Evolutionary conservation across 768 basidiomycete species (phyloP), one percentile per base, ranked within the genome.

Genomic region (Glaciozyma antarctica): DNA sequence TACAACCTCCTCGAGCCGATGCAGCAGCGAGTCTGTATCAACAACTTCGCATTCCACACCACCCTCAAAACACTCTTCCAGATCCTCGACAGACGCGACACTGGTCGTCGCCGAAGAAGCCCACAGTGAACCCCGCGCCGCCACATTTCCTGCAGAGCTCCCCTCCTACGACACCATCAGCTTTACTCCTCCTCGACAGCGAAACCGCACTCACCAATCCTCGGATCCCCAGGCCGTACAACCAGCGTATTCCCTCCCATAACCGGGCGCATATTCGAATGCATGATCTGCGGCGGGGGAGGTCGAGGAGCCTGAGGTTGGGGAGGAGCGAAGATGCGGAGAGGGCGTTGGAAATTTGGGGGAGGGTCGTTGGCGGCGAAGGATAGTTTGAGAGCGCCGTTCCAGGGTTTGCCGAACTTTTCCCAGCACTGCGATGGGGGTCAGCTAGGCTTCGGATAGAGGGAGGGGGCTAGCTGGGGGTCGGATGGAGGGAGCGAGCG

Each of bases 81-180:
- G 62, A 59, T 7, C 68, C 68, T 13, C n/a, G 5, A 28, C 68
- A 69, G 0, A 24, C 12, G 1, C 34, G 55, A 41, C 68, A 69
- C 22, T 53, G 60, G 30, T 61, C 62, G 24, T 69, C 68, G 34
- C 65, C 68, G 32, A 69, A 63, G 30, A 69, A 57, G 17, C 54
- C 54, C 30, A 55, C 22, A 1, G 56, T 17, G 17, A 66, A 32
- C 17, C 68, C 68, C 24, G 60, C 60, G 1, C 68, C 68, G 19
- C 62, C 62, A 43, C 68, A 69, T 10, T 56, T 32, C 4, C 61
- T 30, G 21, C 68, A 69, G 1, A 69, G 51, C 1, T 60, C 15
- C 17, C 68, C 68, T 7, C 67, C 67, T 67, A 45, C 8, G 0
- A 19, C n/a, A 22, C 58, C n/a, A 44, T n/a, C 15, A 41, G 22